A percentile compares a stretch with the other conserved stretches of the same genome.
phyloP scores from a whole-genome alignment of 1,139 yeast genomes.

The Candida neerlandica region DNA sequence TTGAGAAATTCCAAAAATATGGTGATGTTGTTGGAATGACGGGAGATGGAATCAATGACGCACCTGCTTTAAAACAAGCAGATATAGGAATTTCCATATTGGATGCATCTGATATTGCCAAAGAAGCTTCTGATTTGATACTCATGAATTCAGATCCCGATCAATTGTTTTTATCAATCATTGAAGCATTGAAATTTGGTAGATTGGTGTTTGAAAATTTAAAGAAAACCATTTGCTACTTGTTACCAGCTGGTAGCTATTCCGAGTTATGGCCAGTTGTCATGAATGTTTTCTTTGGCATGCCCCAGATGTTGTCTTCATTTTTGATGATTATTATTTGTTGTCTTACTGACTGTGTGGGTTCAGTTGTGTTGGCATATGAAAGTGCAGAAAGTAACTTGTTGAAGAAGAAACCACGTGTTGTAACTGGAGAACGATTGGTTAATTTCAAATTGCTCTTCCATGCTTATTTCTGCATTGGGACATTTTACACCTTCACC shows the following conservation, averaged over 20 bases:
- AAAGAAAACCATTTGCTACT: constrained; percentile 50
- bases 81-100: constrained; percentile 56
- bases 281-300: constrained; percentile 50
- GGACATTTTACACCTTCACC: constrained; percentile 44
- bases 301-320: constrained; percentile 54
- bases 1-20: constrained; percentile 49
- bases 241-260: constrained; percentile 57
- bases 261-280: constrained; percentile 58
- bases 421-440: constrained; percentile 43
- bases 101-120: constrained; percentile 58
- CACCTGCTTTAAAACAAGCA: constrained; percentile 54
- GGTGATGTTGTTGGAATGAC: constrained; percentile 53
- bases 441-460: constrained; percentile 43
- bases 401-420: constrained; percentile 45
- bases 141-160: constrained; percentile 25
- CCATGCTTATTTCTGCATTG: constrained; percentile 49
- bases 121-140: constrained; percentile 57
- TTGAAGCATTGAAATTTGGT: constrained; percentile 50
- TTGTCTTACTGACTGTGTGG: constrained; percentile 50
- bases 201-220: constrained; percentile 55
- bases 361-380: constrained; percentile 47
- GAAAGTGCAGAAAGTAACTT: constrained; percentile 50
- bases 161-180: constrained; percentile 46
- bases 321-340: constrained; percentile 56
- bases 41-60: constrained; percentile 58